Base-by-base conservation (phyloP, 2,329 filamentous ascomycete species). In the Sphaerulina musiva region DNA sequence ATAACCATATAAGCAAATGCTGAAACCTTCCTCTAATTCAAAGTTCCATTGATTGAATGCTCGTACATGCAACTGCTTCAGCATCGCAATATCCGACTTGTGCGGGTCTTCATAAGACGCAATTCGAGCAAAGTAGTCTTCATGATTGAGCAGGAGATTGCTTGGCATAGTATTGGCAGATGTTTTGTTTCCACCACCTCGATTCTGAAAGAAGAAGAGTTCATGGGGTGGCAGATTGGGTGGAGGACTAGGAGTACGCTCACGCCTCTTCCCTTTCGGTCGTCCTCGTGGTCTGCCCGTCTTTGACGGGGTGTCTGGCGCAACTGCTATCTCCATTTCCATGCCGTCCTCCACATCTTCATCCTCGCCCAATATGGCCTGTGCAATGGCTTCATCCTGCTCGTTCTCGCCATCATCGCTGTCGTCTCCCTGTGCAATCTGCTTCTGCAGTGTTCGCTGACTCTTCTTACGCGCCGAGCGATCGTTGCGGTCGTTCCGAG, bases 1-100 rank as follows among this genome's bases (percentile, higher is more conserved):
- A 68, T 89, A 95, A 31, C 93, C 93, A 68, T 95, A 96, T 0
- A 96, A 74, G 67, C 93, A 95, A 48, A 97, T 76, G 65, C 88
- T 90, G 75, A 95, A 97, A 20, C 84, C 84, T 68, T 95, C 83
- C 4, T 83, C 78, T 12, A 97, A 79, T 74, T 98, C 93, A 68
- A 97, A 96, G 0, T 80, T 74, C 93, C 93, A 98, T 68, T 97
- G 93, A 1, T 85, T 80, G 68, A 95, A 97, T 0, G 87, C 89
- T 57, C 86, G 82, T 43, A 82, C 76, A 68, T 97, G 92, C 20
- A 95, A 73, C 6, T 82, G 79, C 61, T 87, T 78, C 26, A 98
- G 75, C 59, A 86, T 86, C 14, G 80, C 76, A 48, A 87, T 80
- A 60, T 95, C 87, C 2, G 78, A 72, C 34, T 76, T 75, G 68